Evolutionary conservation across 2,329 filamentous ascomycete species (phyloP), one percentile per base, ranked within the genome.

Genomic region (Leptographium radiaticola): DNA sequence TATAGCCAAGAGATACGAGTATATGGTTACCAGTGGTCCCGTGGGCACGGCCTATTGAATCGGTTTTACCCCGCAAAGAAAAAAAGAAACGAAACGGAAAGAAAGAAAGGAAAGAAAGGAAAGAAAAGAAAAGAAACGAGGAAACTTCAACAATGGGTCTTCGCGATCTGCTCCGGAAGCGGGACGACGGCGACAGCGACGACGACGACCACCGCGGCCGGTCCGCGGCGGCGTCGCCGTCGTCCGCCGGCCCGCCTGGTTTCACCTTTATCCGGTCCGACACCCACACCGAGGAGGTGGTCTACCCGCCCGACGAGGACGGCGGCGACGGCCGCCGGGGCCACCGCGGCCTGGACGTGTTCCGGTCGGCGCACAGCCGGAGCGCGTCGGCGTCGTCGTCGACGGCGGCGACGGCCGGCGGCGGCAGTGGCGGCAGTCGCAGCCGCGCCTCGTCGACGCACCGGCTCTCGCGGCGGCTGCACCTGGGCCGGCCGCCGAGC

Each of bases 261-360:
- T 89, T 96, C 71, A 88, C 77, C 58, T 89, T 96, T 70, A 77
- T 93, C 63, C 84, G 89, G 57, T 85, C 87, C 59, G 91, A 95
- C 64, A 95, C 90, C 1, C 71, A 82, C 59, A 82, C 84, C 2
- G 79, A 89, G 65, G 89, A 96, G 67, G 72, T 85, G 59, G 87
- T 95, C 65, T 74, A 81, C 54, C 86, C 87, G 12, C 86, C 89
- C 8, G 66, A 58, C 18, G 59, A 57, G 40, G 60, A 62, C 54
- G 61, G 62, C 46, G 56, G 57, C 51, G 10, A 25, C 39, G 5
- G 13, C 34, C 16, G 10, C 12, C 11, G 18, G 8, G 30, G 31
- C n/a, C 53, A 53, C 31, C 64, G 62, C 50, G 65, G 65, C 58
- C 61, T 67, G 51, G 66, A 65, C 55, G 63, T 66, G 45, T 67